These are phyloP conservation scores for Didymella pinodella DNA, from an alignment of 2,329 filamentous ascomycete species.

Conservation along the genomic window DNA sequence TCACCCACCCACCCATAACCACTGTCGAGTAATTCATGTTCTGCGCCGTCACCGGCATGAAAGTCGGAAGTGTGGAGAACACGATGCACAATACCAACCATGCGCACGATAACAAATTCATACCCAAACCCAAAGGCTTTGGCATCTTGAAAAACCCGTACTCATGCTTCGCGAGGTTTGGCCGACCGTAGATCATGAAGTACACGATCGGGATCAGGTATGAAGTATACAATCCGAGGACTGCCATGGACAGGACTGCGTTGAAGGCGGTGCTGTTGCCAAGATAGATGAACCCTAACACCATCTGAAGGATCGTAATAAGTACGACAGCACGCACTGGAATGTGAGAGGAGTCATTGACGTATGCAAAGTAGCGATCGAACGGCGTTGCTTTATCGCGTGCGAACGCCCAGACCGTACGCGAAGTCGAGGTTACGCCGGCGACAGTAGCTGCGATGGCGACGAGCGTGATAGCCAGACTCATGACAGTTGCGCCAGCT, in stretches of 20 bases:
- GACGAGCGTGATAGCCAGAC: slow-evolving; percentile 22
- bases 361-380: slow-evolving; percentile 49
- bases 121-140: slow-evolving; percentile 38
- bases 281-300: slow-evolving; percentile 51
- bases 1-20: slow-evolving; percentile 53
- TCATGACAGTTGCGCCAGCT: slow-evolving; percentile 55
- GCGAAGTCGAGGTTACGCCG: slow-evolving; percentile 49
- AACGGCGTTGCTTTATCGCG: slow-evolving; percentile 51
- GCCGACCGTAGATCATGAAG: slow-evolving; percentile 51
- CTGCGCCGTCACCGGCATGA: slow-evolving; percentile 52
- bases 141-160: slow-evolving; percentile 43
- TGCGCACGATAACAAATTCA: slow-evolving; percentile 54
- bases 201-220: slow-evolving; percentile 54
- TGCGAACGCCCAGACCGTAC: slow-evolving; percentile 54
- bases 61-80: slow-evolving; percentile 57
- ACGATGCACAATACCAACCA: slow-evolving; percentile 58
- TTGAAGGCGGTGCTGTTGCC: slow-evolving; percentile 56
- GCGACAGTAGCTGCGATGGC: slow-evolving; percentile 32
- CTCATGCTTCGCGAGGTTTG: slow-evolving; percentile 21
- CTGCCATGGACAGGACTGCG: slow-evolving; percentile 53
- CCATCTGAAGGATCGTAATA: slow-evolving; percentile 41
- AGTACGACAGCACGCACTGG: slow-evolving; percentile 45
- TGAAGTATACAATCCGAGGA: slow-evolving; percentile 56
- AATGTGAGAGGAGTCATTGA: slow-evolving; percentile 43
- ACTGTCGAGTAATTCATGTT: slow-evolving; percentile 60